Base-by-base conservation (phyloP, 225 moss, liverwort and hornwort genomes). In the Antitrichia curtipendula region DNA sequence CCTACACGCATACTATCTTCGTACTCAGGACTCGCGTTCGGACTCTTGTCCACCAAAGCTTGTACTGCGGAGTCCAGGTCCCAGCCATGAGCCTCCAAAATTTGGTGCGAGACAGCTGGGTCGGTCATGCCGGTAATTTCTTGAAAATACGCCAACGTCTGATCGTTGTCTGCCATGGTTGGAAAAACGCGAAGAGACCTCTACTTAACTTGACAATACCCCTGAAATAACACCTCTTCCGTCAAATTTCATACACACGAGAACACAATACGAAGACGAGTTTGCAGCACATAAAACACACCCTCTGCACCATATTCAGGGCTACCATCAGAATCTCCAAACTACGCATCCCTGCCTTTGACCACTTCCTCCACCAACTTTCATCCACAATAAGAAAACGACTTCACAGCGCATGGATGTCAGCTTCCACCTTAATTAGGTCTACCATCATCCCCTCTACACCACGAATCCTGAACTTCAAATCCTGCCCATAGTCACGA, bases 31-130 rank as follows among this genome's bases (percentile, higher is more conserved):
- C 89, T 73, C 23, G 65, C 60, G 45, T 82, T 90, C 75, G 89
- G 90, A 43, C 53, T 69, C 60, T 90, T 91, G 91, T 95, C 92
- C 64, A 96, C 93, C 89, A 96, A 87, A 36, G 90, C 92, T 47
- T 92, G 93, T 70, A 97, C 93, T 31, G 97, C 98, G 32, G 95
- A 93, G 87, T 95, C 95, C 85, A 99, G 87, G 88, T 96, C 95
- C 98, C 97, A 99, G 82, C 90, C 95, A 86, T 96, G 92, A 12
- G 97, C 94, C 80, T 99, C 97, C 88, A 99, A 79, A 82, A 99
- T 94, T 79, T 99, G 96, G 34, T 86, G 86, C 28, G 96, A 92
- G 29, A 97, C 92, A 23, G 78, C 50, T 5, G 85, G 64, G 64
- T 96, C 96, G 31, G 88, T 86, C 83, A 98, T 91, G 38, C 96